These are phyloP conservation scores for Syzygium jambos DNA, from an alignment of 345 rosid species.

Conservation along the genomic window DNA sequence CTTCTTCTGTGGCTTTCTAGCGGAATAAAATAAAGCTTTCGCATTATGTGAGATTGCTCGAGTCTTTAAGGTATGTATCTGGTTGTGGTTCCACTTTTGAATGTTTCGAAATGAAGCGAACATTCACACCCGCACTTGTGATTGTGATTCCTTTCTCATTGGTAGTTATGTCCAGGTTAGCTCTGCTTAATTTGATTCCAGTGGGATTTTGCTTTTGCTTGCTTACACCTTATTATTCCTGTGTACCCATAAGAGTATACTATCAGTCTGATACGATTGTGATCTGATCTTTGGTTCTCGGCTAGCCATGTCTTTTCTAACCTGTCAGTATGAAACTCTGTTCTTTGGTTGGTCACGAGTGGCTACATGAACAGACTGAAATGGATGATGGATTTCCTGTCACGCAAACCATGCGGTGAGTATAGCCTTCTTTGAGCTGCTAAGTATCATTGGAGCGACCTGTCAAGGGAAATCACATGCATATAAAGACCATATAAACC, in stretches of 20 bases:
- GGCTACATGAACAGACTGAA: background rate
- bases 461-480: no score
- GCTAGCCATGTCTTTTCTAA: background rate
- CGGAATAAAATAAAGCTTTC: no score
- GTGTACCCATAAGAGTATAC: background rate
- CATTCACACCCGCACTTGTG: background rate
- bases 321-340: background rate
- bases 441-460: no score
- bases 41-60: no score
- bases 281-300: background rate
- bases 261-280: background rate
- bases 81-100: background rate
- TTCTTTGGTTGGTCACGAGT: background rate
- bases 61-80: background rate
- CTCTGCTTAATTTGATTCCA: background rate
- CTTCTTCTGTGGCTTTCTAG: no score
- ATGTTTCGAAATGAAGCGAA: background rate
- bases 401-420: no score
- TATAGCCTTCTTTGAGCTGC: no score
- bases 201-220: background rate
- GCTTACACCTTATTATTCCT: background rate
- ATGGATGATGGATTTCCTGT: no score
- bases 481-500: no score
- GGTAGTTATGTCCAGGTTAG: background rate
- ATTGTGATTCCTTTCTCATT: background rate